Evolutionary conservation across 768 basidiomycete species (phyloP), one percentile per base, ranked within the genome.

Genomic region (Rhizopogon sp.): DNA sequence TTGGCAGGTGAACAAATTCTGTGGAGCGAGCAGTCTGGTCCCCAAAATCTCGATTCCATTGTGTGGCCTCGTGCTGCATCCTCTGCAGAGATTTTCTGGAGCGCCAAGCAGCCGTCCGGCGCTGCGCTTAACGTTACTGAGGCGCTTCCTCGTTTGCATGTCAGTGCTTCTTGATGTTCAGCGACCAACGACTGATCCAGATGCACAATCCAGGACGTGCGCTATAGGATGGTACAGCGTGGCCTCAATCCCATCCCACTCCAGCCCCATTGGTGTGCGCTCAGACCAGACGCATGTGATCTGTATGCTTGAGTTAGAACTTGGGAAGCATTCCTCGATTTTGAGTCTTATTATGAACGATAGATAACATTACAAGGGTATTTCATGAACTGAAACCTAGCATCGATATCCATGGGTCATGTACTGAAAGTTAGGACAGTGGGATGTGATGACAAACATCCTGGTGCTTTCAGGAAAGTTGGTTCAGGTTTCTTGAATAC

Each of bases 71-170:
- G 87, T 50, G 84, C 85, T 13, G 85, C 84, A 0, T 79, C 81
- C 0, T 80, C 82, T 11, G 88, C 88, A 0, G 90, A 91, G 73
- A 64, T 90, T 14, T 90, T 88, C 67, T 91, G 89, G 88, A 82
- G 79, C 1, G 87, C 88, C 6, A 46, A 46, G 29, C 45, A 31
- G 29, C 59, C 79, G 20, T 49, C 61, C 6, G 68, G 72, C 25
- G 25, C 25, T 25, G 51, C 63, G 3, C 69, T 72, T 22, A 71
- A 76, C 53, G 71, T 76, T 8, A 68, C 54, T 1, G 66, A 74
- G 17, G 88, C 87, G 3, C 67, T 88, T 7, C 78, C 83, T 31
- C 78, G 89, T 2, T 68, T 92, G 56, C 84, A 90, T 61, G 87
- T 47, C 6, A 33, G 45, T 33, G 7, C 6, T 20, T 11, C 45